These are phyloP conservation scores for Lithocarpus polystachyus DNA, from an alignment of 306 rosid species.

Conservation along the genomic window DNA sequence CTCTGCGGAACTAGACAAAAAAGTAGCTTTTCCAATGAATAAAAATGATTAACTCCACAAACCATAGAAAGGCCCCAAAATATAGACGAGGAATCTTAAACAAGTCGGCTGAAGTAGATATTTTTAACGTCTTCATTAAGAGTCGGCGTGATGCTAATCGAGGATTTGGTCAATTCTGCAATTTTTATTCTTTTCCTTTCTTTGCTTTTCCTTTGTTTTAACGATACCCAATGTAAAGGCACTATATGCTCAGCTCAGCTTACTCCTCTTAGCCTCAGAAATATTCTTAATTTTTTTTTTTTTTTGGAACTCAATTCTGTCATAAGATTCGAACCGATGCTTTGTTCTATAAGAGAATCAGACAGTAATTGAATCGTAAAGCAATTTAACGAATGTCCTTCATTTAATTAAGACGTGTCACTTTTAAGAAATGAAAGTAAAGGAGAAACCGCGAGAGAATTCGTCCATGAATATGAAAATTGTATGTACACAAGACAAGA, in stretches of 20 bases:
- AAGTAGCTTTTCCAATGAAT: conserved; percentile 38
- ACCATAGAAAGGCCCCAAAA: not conserved
- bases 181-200: too few relatives aligned
- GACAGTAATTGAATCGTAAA: too few relatives aligned
- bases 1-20: conserved; percentile 66
- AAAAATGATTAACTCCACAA: conserved; percentile 64
- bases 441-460: too few relatives aligned
- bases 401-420: too few relatives aligned
- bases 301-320: not conserved
- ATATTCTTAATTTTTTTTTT: not conserved
- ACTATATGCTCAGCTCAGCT: too few relatives aligned
- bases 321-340: too few relatives aligned
- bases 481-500: too few relatives aligned
- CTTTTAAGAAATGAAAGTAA: too few relatives aligned
- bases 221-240: not conserved
- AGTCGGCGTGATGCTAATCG: not conserved
- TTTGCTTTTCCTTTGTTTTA: not conserved
- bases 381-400: too few relatives aligned
- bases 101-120: conserved; percentile 21
- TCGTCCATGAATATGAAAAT: too few relatives aligned
- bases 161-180: not conserved
- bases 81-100: conserved; percentile 13
- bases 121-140: not conserved
- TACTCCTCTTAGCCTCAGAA: not conserved
- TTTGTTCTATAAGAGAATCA: too few relatives aligned